Evolutionary conservation across 352 stramenopile genomes (phyloP).

Genomic region (Globisporangium nagaii): DNA sequence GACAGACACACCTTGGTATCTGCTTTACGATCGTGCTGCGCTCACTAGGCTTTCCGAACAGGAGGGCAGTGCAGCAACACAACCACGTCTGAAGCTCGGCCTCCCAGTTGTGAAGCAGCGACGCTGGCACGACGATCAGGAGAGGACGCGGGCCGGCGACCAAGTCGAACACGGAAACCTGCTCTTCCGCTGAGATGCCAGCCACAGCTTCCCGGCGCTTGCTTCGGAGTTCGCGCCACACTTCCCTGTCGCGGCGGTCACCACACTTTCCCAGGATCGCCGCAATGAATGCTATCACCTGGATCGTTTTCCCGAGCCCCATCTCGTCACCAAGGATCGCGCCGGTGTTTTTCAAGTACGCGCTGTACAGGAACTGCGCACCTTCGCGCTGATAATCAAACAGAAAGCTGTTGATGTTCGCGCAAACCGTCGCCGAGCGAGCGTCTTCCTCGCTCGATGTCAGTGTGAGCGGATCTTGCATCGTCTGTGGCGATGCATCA

Average conservation of each 20-base stretch:
- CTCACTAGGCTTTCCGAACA: constrained; percentile 55
- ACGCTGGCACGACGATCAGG: constrained; percentile 97
- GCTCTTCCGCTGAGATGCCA: background rate
- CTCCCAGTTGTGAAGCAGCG: constrained; percentile 98
- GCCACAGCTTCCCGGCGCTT: constrained; percentile 70
- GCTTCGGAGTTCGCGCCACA: constrained; percentile 92
- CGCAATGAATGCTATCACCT: constrained; percentile 91
- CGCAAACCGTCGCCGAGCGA: constrained; percentile 32
- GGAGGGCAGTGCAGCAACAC: constrained; percentile 53
- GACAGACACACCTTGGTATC: constrained; percentile 78
- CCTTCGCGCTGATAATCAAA: constrained; percentile 75
- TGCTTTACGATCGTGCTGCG: constrained; percentile 52
- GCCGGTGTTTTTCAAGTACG: constrained; percentile 40
- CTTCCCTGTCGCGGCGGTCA: constrained; percentile 92
- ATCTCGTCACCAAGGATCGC: constrained; percentile 99
- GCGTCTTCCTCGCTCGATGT: constrained; percentile 6
- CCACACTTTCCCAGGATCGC: constrained; percentile 89
- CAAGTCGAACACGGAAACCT: constrained; percentile 8
- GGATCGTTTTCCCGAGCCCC: constrained; percentile 92
- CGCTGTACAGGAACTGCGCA: constrained; percentile 56
- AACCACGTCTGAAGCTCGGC: constrained; percentile 97
- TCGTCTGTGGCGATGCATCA: constrained; percentile 9
- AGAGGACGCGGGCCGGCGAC: constrained; percentile 72
- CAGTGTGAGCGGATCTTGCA: constrained; percentile 40
- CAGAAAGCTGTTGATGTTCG: constrained; percentile 68